A percentile compares a stretch with the other conserved stretches of the same genome.
Conservation (phyloP, 2,329 filamentous ascomycete species). For the Epicoccum nigrum region DNA sequence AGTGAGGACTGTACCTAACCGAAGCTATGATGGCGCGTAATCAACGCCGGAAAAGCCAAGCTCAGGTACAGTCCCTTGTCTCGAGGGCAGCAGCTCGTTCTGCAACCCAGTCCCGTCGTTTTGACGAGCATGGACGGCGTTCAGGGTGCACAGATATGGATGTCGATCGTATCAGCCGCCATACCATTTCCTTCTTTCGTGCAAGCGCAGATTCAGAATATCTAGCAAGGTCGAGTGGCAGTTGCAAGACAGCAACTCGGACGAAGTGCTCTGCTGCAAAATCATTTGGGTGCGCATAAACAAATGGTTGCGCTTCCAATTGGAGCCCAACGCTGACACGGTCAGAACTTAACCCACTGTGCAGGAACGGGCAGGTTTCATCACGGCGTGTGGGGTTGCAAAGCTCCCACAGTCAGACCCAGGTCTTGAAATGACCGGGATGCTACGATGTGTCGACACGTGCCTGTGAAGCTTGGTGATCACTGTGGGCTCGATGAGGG, state of each 20-base stretch:
- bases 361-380: background rate
- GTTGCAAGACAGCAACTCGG: no score
- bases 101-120: conserved; percentile 11
- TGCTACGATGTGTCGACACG: no score
- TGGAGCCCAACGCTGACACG: background rate
- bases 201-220: conserved; percentile 18
- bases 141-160: conserved; percentile 3
- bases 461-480: no score
- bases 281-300: no score
- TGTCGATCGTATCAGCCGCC: conserved; percentile 7
- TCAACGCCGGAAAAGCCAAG: background rate
- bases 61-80: background rate
- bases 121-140: conserved; percentile 5
- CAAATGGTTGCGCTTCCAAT: background rate
- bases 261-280: no score
- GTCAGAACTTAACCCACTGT: conserved; percentile 11
- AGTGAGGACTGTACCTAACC: conserved; percentile 13
- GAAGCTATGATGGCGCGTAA: conserved; percentile 12
- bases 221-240: no score
- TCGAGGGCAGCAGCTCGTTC: background rate
- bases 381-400: background rate
- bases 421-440: no score
- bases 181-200: conserved; percentile 33
- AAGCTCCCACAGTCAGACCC: no score
- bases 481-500: no score